phyloP scores from a whole-genome alignment of 768 basidiomycete species.

The Pleurotus eryngii region DNA sequence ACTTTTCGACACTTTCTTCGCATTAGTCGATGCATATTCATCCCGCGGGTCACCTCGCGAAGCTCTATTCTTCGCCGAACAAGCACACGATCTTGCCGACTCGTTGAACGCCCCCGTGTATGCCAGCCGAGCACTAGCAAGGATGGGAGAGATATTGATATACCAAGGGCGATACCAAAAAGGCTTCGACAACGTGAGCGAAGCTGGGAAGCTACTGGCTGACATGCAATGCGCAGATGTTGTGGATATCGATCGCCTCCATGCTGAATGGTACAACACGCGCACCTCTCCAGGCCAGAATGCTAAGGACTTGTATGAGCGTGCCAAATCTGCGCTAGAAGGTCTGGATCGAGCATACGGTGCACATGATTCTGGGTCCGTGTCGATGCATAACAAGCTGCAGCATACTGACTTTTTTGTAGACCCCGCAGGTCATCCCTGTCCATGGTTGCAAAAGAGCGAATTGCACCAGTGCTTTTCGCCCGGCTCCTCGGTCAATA shows the following conservation, averaged over 20 bases:
- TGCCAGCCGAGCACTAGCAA: constrained; percentile 60
- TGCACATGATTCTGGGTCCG: constrained; percentile 51
- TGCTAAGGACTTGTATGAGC: constrained; percentile 51
- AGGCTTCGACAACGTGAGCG: constrained; percentile 50
- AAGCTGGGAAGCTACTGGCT: constrained; percentile 44
- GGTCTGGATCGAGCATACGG: constrained; percentile 57
- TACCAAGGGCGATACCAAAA: constrained; percentile 57
- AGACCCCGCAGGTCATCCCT: constrained; percentile 41
- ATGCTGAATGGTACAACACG: constrained; percentile 50
- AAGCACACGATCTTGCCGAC: constrained; percentile 71
- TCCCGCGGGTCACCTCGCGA: constrained; percentile 79
- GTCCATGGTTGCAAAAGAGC: constrained; percentile 32
- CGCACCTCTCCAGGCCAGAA: constrained; percentile 36
- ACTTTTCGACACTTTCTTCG: constrained; percentile 62
- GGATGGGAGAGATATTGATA: constrained; percentile 68
- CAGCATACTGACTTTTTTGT: background rate
- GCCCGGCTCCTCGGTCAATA: constrained; percentile 64
- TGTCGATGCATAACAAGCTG: background rate
- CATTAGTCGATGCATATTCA: constrained; percentile 62
- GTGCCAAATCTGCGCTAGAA: constrained; percentile 56
- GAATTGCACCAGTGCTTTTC: constrained; percentile 57
- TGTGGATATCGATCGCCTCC: constrained; percentile 54
- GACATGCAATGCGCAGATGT: constrained; percentile 52
- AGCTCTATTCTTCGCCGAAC: constrained; percentile 78
- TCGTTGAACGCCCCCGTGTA: constrained; percentile 65